phyloP scores from a whole-genome alignment of 2,329 filamentous ascomycete genomes.

The Coleophoma eucalyptorum region DNA sequence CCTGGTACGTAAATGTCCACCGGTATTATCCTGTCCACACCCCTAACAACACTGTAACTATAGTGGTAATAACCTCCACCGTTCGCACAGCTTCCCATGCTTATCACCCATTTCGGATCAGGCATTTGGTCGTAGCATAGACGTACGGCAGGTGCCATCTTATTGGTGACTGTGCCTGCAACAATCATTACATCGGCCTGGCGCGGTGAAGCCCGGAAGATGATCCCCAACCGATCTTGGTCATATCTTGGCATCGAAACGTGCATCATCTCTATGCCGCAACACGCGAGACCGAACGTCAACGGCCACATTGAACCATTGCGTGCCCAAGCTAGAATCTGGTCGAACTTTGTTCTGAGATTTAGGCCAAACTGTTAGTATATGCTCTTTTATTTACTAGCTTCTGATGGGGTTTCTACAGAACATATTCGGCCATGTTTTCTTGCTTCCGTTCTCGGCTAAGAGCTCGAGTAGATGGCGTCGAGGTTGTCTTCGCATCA shows the following conservation, averaged over 20 bases:
- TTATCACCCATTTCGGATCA: constrained; percentile 80
- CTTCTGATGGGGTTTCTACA: no score
- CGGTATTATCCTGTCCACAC: constrained; percentile 73
- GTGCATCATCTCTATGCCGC: constrained; percentile 91
- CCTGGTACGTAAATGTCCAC: constrained; percentile 80
- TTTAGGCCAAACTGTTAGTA: no score
- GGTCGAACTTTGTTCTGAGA: constrained; percentile 77
- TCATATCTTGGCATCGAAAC: constrained; percentile 85
- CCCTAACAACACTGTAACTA: constrained; percentile 73
- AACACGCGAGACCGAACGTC: constrained; percentile 86
- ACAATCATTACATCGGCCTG: constrained; percentile 94
- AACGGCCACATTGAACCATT: constrained; percentile 85
- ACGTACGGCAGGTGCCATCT: constrained; percentile 88
- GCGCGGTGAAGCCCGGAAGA: constrained; percentile 83
- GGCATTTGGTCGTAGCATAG: constrained; percentile 97
- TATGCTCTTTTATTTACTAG: no score
- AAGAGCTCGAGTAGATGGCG: no score
- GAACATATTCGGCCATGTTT: no score
- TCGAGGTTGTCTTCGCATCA: no score
- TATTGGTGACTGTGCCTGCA: constrained; percentile 89
- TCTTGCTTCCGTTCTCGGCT: no score
- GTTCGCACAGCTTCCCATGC: constrained; percentile 82
- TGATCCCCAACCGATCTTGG: constrained; percentile 83
- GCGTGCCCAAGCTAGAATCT: constrained; percentile 78
- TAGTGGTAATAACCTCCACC: constrained; percentile 87